Percentiles rank a stretch among this genome's conserved stretches.
Evolutionary conservation across 208 protist species (phyloP).

Genomic region (Wallacemonas sp.): DNA sequence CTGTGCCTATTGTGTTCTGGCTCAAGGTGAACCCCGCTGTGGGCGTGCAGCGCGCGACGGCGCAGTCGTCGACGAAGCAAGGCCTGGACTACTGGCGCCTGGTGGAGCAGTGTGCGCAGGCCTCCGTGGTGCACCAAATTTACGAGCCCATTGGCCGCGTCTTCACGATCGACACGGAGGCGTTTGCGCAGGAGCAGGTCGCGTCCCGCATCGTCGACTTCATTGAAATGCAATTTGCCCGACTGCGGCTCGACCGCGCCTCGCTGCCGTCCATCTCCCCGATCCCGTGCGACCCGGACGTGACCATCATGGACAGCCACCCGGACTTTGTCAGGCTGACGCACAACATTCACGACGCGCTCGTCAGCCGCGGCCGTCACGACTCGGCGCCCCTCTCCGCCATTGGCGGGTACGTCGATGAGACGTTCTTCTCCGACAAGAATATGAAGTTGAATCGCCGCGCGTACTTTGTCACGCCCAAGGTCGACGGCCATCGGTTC

Average conservation of each 20-base stretch:
- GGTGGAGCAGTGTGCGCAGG: conserved; percentile 76
- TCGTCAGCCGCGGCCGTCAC: conserved; percentile 68
- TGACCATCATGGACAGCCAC: conserved; percentile 56
- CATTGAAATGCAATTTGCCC: conserved; percentile 52
- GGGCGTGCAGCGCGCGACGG: conserved; percentile 60
- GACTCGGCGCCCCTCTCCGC: conserved; percentile 74
- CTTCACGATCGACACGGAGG: conserved; percentile 51
- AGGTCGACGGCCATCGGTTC: conserved; percentile 79
- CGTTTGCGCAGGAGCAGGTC: conserved; percentile 38
- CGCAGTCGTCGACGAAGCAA: conserved; percentile 52
- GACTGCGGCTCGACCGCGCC: conserved; percentile 23
- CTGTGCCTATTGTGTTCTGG: conserved; percentile 78
- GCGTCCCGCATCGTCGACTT: conserved; percentile 41
- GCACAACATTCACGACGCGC: conserved; percentile 55
- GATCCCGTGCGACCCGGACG: background rate
- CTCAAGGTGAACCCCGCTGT: conserved; percentile 65
- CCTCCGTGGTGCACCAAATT: conserved; percentile 49
- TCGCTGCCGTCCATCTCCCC: conserved; percentile 27
- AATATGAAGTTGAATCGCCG: conserved; percentile 26
- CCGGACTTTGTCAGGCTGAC: conserved; percentile 55
- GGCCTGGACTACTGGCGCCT: conserved; percentile 53
- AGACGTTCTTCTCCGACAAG: conserved; percentile 42
- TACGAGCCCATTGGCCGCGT: conserved; percentile 66
- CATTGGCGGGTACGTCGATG: conserved; percentile 78
- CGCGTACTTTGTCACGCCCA: conserved; percentile 74